Evolutionary conservation across 148 eudicot genomes (phyloP).

Genomic region (Salicornia ramosissima): DNA sequence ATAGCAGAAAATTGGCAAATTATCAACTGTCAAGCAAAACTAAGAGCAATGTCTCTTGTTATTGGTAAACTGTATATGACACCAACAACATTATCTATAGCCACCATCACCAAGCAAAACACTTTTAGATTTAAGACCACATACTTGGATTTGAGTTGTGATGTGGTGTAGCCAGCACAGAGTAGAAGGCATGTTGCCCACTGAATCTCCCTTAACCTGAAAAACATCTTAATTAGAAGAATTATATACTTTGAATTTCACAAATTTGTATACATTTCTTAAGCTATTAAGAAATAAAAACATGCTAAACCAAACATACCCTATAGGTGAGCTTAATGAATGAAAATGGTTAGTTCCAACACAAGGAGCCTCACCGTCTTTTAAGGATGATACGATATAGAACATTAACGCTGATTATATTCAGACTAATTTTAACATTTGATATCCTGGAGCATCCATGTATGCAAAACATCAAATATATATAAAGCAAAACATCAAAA

Average conservation of each 20-base stretch:
- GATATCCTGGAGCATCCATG: slow-evolving; percentile 99
- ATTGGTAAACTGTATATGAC: not conserved
- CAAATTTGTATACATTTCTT: not conserved
- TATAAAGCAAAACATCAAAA: slow-evolving; percentile 99
- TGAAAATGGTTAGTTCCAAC: not conserved
- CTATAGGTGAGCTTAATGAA: not conserved
- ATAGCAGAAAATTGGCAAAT: not conserved
- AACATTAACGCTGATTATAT: slow-evolving; percentile 89
- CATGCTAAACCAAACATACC: not conserved
- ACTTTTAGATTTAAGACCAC: slow-evolving; percentile 20
- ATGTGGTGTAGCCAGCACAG: slow-evolving; percentile 97
- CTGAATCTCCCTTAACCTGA: slow-evolving; percentile 92
- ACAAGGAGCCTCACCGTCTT: slow-evolving; percentile 45
- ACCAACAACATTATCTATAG: not conserved
- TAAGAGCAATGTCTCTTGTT: not conserved
- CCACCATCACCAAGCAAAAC: not conserved
- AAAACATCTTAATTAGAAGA: slow-evolving; percentile 15
- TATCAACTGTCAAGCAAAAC: not conserved
- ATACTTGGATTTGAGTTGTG: slow-evolving; percentile 92
- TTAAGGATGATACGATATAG: slow-evolving; percentile 89
- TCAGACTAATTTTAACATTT: slow-evolving; percentile 88
- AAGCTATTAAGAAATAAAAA: not conserved
- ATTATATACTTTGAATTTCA: not conserved
- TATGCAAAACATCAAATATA: slow-evolving; percentile 97
- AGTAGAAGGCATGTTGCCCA: slow-evolving; percentile 96